Conservation (phyloP, 2,329 filamentous ascomycete genomes). For the Sporothrix schenckii region DNA sequence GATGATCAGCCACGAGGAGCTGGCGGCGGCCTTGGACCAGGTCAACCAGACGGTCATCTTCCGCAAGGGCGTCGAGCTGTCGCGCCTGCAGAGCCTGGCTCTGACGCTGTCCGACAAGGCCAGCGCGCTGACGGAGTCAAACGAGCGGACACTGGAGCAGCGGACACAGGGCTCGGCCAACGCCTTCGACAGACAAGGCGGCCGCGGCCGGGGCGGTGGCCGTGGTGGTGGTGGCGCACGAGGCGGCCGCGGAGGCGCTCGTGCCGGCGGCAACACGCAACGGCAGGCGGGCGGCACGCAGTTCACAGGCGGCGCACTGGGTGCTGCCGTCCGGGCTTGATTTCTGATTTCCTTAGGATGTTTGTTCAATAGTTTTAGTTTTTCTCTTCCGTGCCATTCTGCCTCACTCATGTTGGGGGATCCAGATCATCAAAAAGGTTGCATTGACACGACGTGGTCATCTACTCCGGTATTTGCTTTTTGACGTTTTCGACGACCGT, state of each 20-base stretch:
- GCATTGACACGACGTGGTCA: background rate
- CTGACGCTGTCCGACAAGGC: conserved; percentile 96
- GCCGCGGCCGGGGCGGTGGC: conserved; percentile 71
- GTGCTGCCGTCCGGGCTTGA: conserved; percentile 66
- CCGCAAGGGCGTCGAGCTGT: conserved; percentile 98
- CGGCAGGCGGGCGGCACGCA: conserved; percentile 73
- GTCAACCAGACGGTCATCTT: conserved; percentile 98
- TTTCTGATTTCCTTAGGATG: conserved; percentile 42
- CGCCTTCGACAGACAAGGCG: conserved; percentile 91
- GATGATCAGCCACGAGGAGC: conserved; percentile 99
- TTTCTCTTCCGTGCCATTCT: background rate
- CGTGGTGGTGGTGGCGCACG: conserved; percentile 65
- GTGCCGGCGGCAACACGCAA: conserved; percentile 60
- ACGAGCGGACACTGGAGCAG: conserved; percentile 96
- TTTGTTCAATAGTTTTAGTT: conserved; percentile 20
- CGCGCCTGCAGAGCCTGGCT: conserved; percentile 90
- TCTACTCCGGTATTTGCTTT: background rate
- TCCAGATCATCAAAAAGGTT: conserved; percentile 15
- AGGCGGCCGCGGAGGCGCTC: conserved; percentile 63
- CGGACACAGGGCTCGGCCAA: conserved; percentile 94
- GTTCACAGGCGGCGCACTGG: conserved; percentile 80
- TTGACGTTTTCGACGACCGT: background rate
- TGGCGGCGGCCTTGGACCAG: conserved; percentile 93
- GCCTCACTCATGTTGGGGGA: conserved; percentile 17
- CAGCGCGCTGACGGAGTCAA: conserved; percentile 90